Percentiles rank a stretch among this genome's conserved stretches.
Conservation (phyloP, 2,329 filamentous ascomycete genomes). For the Epichloe elymi region DNA sequence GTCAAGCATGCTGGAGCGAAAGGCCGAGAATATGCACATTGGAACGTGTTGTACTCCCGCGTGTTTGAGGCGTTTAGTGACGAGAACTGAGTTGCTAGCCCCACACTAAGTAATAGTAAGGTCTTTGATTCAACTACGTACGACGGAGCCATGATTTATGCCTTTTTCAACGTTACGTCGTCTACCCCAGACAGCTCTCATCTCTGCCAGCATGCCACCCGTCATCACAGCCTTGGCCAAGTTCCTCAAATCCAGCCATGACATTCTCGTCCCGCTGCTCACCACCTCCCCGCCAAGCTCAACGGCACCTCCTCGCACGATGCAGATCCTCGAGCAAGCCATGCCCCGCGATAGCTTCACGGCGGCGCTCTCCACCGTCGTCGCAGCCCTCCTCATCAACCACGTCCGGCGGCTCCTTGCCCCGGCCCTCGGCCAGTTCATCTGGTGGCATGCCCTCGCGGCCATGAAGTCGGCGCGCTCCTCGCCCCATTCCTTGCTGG, state of each 20-base stretch:
- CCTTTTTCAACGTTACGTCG: too few relatives aligned
- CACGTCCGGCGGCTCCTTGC: slow-evolving; percentile 23
- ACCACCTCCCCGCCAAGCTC: background rate
- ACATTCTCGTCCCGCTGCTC: background rate
- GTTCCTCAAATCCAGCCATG: too few relatives aligned
- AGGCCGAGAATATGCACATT: too few relatives aligned
- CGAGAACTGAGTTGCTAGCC: too few relatives aligned
- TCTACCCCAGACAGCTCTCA: too few relatives aligned
- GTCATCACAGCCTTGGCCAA: background rate
- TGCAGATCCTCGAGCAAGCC: background rate
- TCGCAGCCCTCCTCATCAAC: slow-evolving; percentile 24
- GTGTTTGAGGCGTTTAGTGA: too few relatives aligned
- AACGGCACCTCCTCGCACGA: background rate
- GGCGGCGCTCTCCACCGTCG: slow-evolving; percentile 11
- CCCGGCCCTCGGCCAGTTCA: slow-evolving; percentile 17
- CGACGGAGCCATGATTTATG: too few relatives aligned
- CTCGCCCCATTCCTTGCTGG: slow-evolving; percentile 23
- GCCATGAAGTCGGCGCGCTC: slow-evolving; percentile 22
- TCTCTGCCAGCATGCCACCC: background rate
- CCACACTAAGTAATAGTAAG: too few relatives aligned
- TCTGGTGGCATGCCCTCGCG: slow-evolving; percentile 19
- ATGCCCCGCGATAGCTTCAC: slow-evolving; percentile 15
- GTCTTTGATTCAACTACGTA: too few relatives aligned
- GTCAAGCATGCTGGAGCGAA: too few relatives aligned
- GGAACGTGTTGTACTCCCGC: too few relatives aligned